phyloP scores from a whole-genome alignment of 2,329 filamentous ascomycete genomes.

The Talaromyces piceae region DNA sequence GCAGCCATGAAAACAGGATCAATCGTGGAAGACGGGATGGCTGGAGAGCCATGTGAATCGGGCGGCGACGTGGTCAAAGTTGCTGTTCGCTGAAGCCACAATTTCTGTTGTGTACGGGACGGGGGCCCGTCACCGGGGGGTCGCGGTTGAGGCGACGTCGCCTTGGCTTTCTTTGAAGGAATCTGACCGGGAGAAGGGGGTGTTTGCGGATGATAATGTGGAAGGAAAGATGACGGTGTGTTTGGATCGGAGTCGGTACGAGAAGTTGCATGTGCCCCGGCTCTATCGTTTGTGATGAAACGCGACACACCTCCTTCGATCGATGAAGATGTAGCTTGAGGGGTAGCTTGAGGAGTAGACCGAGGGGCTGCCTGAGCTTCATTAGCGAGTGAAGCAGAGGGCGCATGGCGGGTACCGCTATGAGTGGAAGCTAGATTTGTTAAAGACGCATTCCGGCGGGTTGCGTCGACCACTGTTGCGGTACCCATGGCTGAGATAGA shows the following conservation, averaged over 20 bases:
- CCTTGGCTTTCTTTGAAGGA: constrained; percentile 21
- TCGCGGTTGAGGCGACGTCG: constrained; percentile 26
- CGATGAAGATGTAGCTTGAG: constrained; percentile 39
- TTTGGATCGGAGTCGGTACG: constrained; percentile 38
- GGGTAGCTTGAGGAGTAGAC: constrained; percentile 22
- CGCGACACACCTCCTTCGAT: constrained; percentile 41
- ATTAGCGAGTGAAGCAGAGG: constrained; percentile 21
- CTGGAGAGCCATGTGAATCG: constrained; percentile 28
- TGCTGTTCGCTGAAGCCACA: constrained; percentile 42
- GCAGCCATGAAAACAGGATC: constrained; percentile 27
- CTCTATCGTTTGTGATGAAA: constrained; percentile 33
- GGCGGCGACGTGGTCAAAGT: constrained; percentile 38
- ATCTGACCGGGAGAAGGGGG: constrained; percentile 34
- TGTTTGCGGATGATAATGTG: constrained; percentile 41
- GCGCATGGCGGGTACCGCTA: constrained; percentile 24
- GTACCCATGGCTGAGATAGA: constrained; percentile 40
- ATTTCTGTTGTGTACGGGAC: constrained; percentile 43
- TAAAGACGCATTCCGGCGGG: constrained; percentile 30
- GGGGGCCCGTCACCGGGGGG: constrained; percentile 31
- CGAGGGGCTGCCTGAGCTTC: constrained; percentile 26
- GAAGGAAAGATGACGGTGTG: constrained; percentile 40
- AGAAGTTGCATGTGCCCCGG: constrained; percentile 23
- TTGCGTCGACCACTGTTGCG: constrained; percentile 26
- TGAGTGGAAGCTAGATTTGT: constrained; percentile 28
- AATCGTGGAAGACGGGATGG: constrained; percentile 27